phyloP scores from a whole-genome alignment of 768 basidiomycete genomes.

The Hydnomerulius pinastri region DNA sequence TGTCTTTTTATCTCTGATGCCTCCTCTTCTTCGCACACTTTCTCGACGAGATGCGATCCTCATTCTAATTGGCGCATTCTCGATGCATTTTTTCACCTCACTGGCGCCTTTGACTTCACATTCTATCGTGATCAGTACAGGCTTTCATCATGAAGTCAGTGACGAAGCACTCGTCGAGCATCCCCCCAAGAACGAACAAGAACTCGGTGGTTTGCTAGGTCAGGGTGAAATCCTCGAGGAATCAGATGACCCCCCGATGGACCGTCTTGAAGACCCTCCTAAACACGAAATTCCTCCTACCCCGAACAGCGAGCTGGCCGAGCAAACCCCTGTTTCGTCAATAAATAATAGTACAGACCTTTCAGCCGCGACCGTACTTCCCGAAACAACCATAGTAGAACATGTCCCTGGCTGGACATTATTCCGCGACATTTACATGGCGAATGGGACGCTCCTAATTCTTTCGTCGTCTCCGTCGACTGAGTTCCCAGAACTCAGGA shows the following conservation, averaged over 20 bases:
- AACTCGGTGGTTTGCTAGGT: neutral
- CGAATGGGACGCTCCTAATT: constrained; percentile 78
- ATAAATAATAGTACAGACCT: neutral
- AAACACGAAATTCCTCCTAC: neutral
- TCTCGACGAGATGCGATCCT: constrained; percentile 61
- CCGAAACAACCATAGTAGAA: constrained; percentile 56
- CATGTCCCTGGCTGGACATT: constrained; percentile 87
- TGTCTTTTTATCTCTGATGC: constrained; percentile 24
- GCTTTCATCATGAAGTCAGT: constrained; percentile 10
- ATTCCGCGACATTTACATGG: constrained; percentile 82
- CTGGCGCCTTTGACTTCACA: constrained; percentile 34
- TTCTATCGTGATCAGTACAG: constrained; percentile 35
- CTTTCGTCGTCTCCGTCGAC: constrained; percentile 47
- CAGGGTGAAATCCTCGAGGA: neutral
- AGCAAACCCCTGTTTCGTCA: neutral
- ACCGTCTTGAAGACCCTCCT: neutral
- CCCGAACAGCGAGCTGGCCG: neutral
- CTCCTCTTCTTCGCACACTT: constrained; percentile 41
- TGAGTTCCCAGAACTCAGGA: constrained; percentile 48
- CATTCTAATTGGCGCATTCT: constrained; percentile 56
- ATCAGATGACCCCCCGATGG: neutral
- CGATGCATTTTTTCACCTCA: constrained; percentile 54
- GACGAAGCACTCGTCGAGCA: neutral
- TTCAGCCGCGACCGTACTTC: constrained; percentile 32
- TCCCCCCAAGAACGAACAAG: constrained; percentile 7